Evolutionary conservation across 768 basidiomycete genomes (phyloP), one percentile per base, ranked within the genome.

Genomic region (Hygrophoropsis aurantiaca): DNA sequence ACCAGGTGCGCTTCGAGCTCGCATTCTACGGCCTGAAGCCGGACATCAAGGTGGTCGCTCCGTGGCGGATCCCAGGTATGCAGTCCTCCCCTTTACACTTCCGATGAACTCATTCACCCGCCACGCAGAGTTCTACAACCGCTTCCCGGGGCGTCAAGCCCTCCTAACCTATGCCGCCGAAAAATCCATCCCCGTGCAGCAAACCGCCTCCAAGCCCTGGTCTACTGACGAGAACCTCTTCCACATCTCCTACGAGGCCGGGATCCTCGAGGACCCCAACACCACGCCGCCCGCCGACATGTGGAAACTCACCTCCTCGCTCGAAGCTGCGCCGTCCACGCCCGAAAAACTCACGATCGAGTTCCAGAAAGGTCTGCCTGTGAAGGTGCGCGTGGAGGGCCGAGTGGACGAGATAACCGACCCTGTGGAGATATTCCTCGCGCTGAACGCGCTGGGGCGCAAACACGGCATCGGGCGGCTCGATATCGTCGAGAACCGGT

Each of bases 191-290:
- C 94, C 94, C 46, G 94, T 99, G 50, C 79, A 84, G 53, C 97
- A 99, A 73, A 99, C 97, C 38, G 80, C 89, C 10, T 80, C 94
- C 46, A 97, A 98, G 73, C 95, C 97, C 30, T 99, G 97, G 97
- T 97, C 95, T 3, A 99, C 97, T 5, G 95, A 99, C 66, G 97
- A 98, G 74, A 99, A 98, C 74, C 79, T 99, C 40, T 97, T 95
- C 85, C 97, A 99, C 76, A 99, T 98, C 71, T 98, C 97, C 15
- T 99, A 97, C 73, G 97, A 99, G 70, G 95, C 97, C 10, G 97
- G 95, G 37, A 98, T 99, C 67, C 84, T 99, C 54, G 97, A 99
- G 68, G 89, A 98, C 64, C 97, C 97, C 53, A 82, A 95, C 76
- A 84, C 75, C 50, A 97, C 93, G 5, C 97, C 97, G 44, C 95